These are phyloP conservation scores for Helianthus annuus DNA, from an alignment of 129 eudicot species.

Conservation along the genomic window DNA sequence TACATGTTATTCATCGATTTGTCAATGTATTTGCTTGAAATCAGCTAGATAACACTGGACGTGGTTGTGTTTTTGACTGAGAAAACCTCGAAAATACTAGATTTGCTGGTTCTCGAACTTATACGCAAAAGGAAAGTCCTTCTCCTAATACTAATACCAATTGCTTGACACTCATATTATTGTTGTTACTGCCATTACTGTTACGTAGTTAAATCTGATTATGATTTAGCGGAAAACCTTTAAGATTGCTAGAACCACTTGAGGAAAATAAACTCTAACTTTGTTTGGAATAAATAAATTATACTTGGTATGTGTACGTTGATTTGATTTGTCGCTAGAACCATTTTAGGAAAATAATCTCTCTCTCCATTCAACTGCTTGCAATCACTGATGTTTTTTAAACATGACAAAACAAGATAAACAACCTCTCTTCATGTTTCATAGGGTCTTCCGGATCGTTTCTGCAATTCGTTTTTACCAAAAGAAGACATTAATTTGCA, in stretches of 20 bases:
- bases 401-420: no score
- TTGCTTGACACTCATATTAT: not conserved
- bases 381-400: not conserved
- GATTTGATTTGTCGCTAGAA: constrained; percentile 65
- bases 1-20: not conserved
- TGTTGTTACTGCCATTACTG: not conserved
- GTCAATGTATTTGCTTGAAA: not conserved
- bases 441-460: constrained; percentile 67
- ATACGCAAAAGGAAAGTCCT: not conserved
- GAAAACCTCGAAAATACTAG: constrained; percentile 5
- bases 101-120: not conserved
- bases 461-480: constrained; percentile 57
- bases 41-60: not conserved
- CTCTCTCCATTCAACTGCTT: not conserved
- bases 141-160: constrained; percentile 2
- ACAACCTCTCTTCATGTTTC: not conserved
- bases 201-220: constrained; percentile 20
- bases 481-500: constrained; percentile 36
- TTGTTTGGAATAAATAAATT: constrained; percentile 11
- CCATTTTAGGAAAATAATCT: not conserved
- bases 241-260: no score
- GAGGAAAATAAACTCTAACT: no score
- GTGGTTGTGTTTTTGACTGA: constrained; percentile 10
- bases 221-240: not conserved
- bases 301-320: constrained; percentile 38